phyloP scores from a whole-genome alignment of 805 yeast species.

The Metschnikowia lunata region DNA sequence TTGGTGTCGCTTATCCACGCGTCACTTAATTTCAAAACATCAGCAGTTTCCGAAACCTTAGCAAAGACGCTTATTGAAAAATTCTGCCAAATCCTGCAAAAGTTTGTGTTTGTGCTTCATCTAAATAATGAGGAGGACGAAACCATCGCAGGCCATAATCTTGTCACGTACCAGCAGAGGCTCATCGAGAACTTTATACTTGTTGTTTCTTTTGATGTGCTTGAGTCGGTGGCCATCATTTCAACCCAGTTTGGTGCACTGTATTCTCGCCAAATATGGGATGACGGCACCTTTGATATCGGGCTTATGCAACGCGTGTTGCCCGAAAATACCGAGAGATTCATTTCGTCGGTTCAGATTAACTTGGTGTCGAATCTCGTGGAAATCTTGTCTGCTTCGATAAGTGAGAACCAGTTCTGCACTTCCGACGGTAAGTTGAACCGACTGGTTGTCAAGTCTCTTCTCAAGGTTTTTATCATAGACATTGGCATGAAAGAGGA shows the following conservation, averaged over 20 bases:
- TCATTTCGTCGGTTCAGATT: conserved; percentile 36
- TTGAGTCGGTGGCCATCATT: conserved; percentile 43
- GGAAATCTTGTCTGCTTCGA: conserved; percentile 48
- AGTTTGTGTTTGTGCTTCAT: conserved; percentile 22
- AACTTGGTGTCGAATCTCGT: conserved; percentile 49
- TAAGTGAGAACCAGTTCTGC: conserved; percentile 17
- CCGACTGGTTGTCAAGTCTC: conserved; percentile 20
- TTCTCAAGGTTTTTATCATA: conserved; percentile 35
- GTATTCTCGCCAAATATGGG: conserved; percentile 20
- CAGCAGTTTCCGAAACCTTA: conserved; percentile 46
- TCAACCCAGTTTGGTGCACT: conserved; percentile 23
- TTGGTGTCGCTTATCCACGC: conserved; percentile 54
- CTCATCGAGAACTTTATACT: conserved; percentile 51
- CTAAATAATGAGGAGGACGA: conserved; percentile 23
- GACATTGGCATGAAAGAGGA: conserved; percentile 39
- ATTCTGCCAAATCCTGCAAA: conserved; percentile 17
- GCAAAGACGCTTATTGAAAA: conserved; percentile 16
- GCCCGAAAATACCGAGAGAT: conserved; percentile 46
- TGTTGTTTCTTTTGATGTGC: conserved; percentile 49
- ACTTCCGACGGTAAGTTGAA: conserved; percentile 1
- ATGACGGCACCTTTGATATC: conserved; percentile 26
- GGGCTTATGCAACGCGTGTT: conserved; percentile 38
- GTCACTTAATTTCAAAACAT: conserved; percentile 54
- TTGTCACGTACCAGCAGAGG: conserved; percentile 25
- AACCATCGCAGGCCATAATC: conserved; percentile 25